Percentiles rank a stretch among this genome's conserved stretches.
phyloP scores from a whole-genome alignment of 1,284 basidiomycete species.

The Fomitopsis palustris region DNA sequence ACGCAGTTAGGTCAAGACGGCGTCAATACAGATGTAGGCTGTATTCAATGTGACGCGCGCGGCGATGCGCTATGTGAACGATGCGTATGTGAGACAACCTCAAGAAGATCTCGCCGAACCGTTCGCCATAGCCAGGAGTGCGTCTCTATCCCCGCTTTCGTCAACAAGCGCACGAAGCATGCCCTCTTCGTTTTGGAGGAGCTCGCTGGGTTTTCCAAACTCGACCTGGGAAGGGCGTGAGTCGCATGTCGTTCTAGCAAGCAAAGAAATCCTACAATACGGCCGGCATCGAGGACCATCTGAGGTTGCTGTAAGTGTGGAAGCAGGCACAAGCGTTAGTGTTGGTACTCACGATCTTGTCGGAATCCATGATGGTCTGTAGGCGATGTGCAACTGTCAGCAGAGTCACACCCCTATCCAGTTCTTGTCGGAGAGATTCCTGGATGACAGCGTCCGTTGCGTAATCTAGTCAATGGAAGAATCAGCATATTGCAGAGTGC shows the following conservation, averaged over 20 bases:
- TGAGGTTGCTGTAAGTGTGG: neutral
- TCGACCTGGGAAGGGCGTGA: too few species aligned
- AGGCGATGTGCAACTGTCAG: constrained; percentile 66
- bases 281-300: constrained; percentile 17
- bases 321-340: neutral
- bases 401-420: constrained; percentile 51
- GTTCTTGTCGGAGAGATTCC: constrained; percentile 47
- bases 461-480: constrained; percentile 34
- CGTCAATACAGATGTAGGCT: too few species aligned
- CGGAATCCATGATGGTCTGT: constrained; percentile 66
- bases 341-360: constrained; percentile 30
- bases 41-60: too few species aligned
- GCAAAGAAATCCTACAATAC: constrained; percentile 21
- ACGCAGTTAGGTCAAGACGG: too few species aligned
- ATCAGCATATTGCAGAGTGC: neutral
- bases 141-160: constrained; percentile 50
- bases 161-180: constrained; percentile 57
- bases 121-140: constrained; percentile 41
- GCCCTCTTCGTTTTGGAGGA: constrained; percentile 52
- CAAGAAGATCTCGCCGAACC: neutral
- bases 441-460: constrained; percentile 58
- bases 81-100: neutral
- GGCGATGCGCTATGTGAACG: neutral
- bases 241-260: too few species aligned
- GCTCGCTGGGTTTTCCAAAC: constrained; percentile 55